These are phyloP conservation scores for Dendrobium officinale DNA, from an alignment of 106 monocot species.

Conservation along the genomic window DNA sequence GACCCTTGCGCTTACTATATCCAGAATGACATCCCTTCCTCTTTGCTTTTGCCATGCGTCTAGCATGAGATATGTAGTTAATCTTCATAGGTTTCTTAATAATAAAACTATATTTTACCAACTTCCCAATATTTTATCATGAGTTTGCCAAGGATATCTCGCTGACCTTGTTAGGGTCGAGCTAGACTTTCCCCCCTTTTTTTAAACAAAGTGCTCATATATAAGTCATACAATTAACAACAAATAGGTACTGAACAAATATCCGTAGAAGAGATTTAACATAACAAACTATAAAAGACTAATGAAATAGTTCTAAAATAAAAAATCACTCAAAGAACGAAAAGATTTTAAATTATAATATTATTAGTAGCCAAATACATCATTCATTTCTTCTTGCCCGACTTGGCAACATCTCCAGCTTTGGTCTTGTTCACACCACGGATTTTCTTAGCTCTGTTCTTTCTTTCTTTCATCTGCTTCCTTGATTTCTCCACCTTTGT, in stretches of 20 bases:
- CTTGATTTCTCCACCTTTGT: slow-evolving; percentile 55
- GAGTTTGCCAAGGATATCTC: slow-evolving; percentile 93
- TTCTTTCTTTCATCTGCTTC: slow-evolving; percentile 56
- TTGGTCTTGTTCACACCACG: slow-evolving; percentile 48
- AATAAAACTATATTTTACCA: no score
- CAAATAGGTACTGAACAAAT: neutral
- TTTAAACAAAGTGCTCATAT: no score
- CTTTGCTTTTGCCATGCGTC: no score
- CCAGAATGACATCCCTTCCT: no score
- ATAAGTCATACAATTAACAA: no score
- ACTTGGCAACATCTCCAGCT: slow-evolving; percentile 22
- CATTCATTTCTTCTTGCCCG: slow-evolving; percentile 14
- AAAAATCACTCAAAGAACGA: neutral
- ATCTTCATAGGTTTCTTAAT: no score
- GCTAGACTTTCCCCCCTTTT: slow-evolving; percentile 66
- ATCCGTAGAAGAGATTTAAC: neutral
- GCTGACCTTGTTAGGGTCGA: slow-evolving; percentile 78
- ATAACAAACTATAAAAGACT: neutral
- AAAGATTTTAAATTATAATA: neutral
- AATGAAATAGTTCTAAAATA: neutral
- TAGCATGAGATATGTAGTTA: no score
- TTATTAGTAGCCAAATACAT: neutral
- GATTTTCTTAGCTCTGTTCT: slow-evolving; percentile 49
- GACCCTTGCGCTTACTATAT: no score
- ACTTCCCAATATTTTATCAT: no score